Percentiles rank a stretch among this genome's conserved stretches.
phyloP scores from a whole-genome alignment of 306 rosid genomes.

The Dryas octopetala region DNA sequence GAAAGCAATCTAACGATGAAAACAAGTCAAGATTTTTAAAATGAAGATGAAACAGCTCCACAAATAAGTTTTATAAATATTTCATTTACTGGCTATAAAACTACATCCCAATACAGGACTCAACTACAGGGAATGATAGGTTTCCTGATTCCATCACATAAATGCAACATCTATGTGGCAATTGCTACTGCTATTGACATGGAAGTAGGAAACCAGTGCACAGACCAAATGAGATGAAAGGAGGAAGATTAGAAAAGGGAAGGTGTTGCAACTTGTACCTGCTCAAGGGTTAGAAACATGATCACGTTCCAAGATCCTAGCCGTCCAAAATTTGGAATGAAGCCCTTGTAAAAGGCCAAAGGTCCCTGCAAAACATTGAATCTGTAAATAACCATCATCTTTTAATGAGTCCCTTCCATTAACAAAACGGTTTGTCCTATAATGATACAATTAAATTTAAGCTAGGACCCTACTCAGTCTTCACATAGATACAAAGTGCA shows the following conservation, averaged over 20 bases:
- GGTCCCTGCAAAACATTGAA: slow-evolving; percentile 74
- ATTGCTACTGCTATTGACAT: background rate
- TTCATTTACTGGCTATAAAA: no score
- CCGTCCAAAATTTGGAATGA: slow-evolving; percentile 89
- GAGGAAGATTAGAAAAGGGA: background rate
- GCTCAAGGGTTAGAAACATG: slow-evolving; percentile 95
- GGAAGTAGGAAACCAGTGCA: background rate
- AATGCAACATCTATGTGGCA: background rate
- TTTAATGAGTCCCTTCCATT: background rate
- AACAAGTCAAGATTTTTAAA: background rate
- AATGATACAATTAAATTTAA: background rate
- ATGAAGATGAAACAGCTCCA: background rate
- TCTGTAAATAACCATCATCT: slow-evolving; percentile 6
- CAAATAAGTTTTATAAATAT: background rate
- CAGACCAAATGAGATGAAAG: background rate
- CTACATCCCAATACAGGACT: no score
- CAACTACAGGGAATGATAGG: no score
- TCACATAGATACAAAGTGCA: background rate
- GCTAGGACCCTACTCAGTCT: slow-evolving; percentile 3
- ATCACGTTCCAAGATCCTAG: slow-evolving; percentile 98
- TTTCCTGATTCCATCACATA: background rate
- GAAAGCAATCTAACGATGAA: background rate
- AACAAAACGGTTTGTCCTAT: background rate
- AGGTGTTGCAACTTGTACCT: slow-evolving; percentile 50
- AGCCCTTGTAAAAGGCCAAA: slow-evolving; percentile 89